Conservation (phyloP, 805 yeast genomes). For the Zygosaccharomyces gambellarensis region DNA sequence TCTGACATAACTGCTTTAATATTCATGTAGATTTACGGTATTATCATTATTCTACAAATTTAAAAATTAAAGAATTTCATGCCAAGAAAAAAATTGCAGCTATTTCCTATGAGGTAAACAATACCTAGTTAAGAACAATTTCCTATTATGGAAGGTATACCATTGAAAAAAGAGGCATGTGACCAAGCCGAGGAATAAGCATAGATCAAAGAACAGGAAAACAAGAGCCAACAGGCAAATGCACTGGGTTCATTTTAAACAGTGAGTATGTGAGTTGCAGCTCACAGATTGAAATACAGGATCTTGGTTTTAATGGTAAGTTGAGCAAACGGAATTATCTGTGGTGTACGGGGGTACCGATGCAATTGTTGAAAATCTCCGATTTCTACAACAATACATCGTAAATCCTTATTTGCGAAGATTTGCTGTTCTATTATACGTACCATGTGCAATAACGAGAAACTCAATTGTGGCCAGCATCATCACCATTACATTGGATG, state of each 20-base stretch:
- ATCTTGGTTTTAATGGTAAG: too few species aligned
- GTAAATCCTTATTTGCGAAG: neutral
- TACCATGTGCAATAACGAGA: neutral
- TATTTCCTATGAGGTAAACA: neutral
- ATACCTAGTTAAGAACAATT: neutral
- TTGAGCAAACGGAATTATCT: neutral
- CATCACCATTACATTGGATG: neutral
- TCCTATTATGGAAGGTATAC: too few species aligned
- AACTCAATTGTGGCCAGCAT: neutral
- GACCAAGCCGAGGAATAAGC: too few species aligned
- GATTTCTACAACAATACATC: neutral
- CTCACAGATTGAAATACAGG: too few species aligned
- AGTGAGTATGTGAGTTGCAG: too few species aligned
- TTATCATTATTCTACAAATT: too few species aligned
- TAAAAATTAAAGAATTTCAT: neutral
- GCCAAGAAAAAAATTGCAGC: neutral
- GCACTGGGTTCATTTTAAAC: too few species aligned
- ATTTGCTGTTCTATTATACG: neutral
- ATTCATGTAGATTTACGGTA: too few species aligned
- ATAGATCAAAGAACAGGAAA: too few species aligned
- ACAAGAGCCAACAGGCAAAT: too few species aligned
- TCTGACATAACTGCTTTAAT: too few species aligned
- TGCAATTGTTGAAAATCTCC: neutral
- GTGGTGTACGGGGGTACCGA: neutral
- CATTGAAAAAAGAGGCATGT: too few species aligned